Conservation (phyloP, 139 green algal species). For the Coelastrella sp. region DNA sequence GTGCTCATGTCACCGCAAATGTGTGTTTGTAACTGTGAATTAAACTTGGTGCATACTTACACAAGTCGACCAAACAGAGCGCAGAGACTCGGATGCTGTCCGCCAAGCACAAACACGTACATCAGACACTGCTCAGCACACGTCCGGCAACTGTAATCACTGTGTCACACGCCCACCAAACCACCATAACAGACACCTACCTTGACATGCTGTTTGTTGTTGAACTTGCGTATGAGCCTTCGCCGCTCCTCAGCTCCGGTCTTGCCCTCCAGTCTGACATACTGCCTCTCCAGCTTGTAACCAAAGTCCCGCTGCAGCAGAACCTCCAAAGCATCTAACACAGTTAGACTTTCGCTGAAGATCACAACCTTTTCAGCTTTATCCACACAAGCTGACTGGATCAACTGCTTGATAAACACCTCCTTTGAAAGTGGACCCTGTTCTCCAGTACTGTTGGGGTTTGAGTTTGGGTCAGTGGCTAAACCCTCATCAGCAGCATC, state of each 20-base stretch:
- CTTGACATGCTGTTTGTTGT: not conserved
- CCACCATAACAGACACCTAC: not conserved
- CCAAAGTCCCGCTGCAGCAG: slow-evolving; percentile 20
- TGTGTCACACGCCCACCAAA: too few species aligned
- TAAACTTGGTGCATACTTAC: too few species aligned
- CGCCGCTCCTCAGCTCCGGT: not conserved
- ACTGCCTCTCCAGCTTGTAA: not conserved
- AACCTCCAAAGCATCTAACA: not conserved
- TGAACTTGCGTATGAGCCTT: slow-evolving; percentile 8
- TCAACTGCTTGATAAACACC: slow-evolving; percentile 15
- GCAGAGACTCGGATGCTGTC: too few species aligned
- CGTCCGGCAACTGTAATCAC: too few species aligned
- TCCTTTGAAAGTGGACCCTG: slow-evolving; percentile 20
- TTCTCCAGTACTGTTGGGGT: not conserved
- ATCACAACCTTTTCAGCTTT: slow-evolving; percentile 37
- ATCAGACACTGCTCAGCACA: too few species aligned
- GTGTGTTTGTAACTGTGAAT: too few species aligned
- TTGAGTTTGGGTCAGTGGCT: slow-evolving; percentile 8
- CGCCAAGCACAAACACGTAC: too few species aligned
- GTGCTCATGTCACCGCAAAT: too few species aligned
- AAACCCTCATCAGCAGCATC: not conserved
- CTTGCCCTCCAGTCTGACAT: slow-evolving; percentile 23
- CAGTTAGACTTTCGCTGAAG: slow-evolving; percentile 30
- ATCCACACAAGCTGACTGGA: not conserved
- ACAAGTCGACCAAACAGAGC: too few species aligned